A percentile compares a stretch with the other conserved stretches of the same genome.
These are phyloP conservation scores for Dittrichia graveolens DNA, from an alignment of 129 eudicot genomes.

Conservation along the genomic window DNA sequence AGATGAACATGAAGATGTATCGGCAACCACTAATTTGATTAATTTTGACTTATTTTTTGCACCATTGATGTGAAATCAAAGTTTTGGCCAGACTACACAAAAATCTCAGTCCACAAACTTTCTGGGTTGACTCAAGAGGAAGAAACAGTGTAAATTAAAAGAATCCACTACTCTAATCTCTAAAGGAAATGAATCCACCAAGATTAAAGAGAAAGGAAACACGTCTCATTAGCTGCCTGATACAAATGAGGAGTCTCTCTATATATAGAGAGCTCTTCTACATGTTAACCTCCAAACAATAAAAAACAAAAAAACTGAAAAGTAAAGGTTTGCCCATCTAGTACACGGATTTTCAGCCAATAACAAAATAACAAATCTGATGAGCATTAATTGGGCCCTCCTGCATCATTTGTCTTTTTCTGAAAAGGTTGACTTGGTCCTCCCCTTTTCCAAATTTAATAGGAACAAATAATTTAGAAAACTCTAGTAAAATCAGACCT, in stretches of 20 bases:
- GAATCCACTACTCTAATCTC: conserved; percentile 35
- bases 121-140: too few relatives aligned
- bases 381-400: background rate
- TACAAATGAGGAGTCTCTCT: background rate
- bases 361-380: background rate
- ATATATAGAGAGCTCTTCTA: background rate
- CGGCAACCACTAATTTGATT: too few relatives aligned
- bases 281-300: background rate
- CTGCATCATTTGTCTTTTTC: background rate
- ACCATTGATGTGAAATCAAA: too few relatives aligned
- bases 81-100: too few relatives aligned
- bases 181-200: conserved; percentile 23
- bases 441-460: background rate
- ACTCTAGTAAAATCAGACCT: background rate
- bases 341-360: background rate
- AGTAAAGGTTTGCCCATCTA: background rate
- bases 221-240: background rate
- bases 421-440: too few relatives aligned
- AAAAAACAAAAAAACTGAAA: background rate
- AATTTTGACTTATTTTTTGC: too few relatives aligned
- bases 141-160: too few relatives aligned
- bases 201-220: conserved; percentile 32
- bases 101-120: too few relatives aligned
- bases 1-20: too few relatives aligned
- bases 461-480: background rate